Evolutionary conservation across 352 stramenopile genomes (phyloP), one percentile per base, ranked within the genome.

Genomic region (Halophytophthora polymorphica): DNA sequence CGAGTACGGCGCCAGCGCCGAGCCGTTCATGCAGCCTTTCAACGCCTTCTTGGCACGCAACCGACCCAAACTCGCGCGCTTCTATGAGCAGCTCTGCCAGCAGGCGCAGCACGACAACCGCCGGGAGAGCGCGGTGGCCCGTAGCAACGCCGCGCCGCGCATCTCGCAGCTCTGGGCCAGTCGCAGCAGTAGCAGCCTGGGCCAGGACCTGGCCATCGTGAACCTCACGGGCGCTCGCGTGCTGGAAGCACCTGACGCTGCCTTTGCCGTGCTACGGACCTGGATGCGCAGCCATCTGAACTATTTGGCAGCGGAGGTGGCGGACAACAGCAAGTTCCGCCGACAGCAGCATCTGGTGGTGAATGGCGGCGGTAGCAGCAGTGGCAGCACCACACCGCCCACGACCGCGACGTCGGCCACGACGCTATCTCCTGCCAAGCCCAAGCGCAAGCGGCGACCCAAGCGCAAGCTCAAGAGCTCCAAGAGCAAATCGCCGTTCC

Each of bases 1-100:
- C 33, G 77, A 90, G 48, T 90, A 86, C 43, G 71, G 66, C 25
- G 35, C 59, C 11, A 78, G 73, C 6, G 70, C 63, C 3, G 83
- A 93, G 39, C 64, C 72, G 29, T 93, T 86, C 60, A 93, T 93
- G 83, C 56, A 72, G 42, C 80, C 78, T 21, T 90, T 93, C 50
- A 89, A 89, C 46, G 39, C 46, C 2, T 93, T 93, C 49, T 68
- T 93, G 13, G 47, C 52, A 6, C 52, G 69, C 14, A 86, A 91
- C 58, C 74, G 79, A 2, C 39, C 66, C 14, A 72, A 71, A 31
- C 66, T 93, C 17, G 75, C 71, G 36, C 56, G 65, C 13, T 88
- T 93, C 21, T 93, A 93, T 53, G 82, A 93, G 28, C 73, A 83
- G 38, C 63, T 93, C 29, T 86, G 82, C 53, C 73, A 82, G 51